Base-by-base conservation (phyloP, 1,284 basidiomycete species). In the Phlebopus sp. region DNA sequence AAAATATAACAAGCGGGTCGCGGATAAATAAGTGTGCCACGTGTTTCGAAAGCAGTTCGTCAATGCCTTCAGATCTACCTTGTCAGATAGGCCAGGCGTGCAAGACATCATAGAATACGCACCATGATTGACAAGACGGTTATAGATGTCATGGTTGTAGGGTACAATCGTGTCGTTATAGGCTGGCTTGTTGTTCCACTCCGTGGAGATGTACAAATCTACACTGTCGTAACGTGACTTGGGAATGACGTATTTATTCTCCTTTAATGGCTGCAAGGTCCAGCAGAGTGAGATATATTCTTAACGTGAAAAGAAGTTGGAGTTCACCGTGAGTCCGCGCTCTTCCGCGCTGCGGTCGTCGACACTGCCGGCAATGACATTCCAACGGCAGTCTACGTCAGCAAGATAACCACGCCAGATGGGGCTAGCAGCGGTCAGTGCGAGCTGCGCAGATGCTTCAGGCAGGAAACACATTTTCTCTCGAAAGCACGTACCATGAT, bases 151-250 rank as follows among this genome's bases (percentile, higher is more conserved):
- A 57, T 86, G 70, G 64, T 99, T 85, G 59, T 90, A 85, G 1
- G 93, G 93, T 31, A 92, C 76, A 17, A 82, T 69, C 49, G 83
- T 89, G 70, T 99, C 97, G 62, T 96, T 96, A 69, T 98, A 99
- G 65, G 90, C 90, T 2, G 91, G 86, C 53, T 92, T 82, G 67
- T 97, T 97, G 54, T 80, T 81, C 73, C 86, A 84, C 58, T 91
- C 83, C 40, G 86, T 82, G 2, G 95, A 94, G 50, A 99, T 84
- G 68, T 99, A 99, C 57, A 92, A 75, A 68, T 94, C 90, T 21
- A 99, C 95, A 55, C 91, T 95, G 69, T 94, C 96, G 68, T 99
- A 99, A 48, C 97, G 82, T 30, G 94, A 97, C 70, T 99, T 99
- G 10, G 94, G 93, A 59, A 99, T 94, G 37, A 73, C 71, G 66